phyloP scores from a whole-genome alignment of 129 eudicot genomes.

The Mikania micrantha region DNA sequence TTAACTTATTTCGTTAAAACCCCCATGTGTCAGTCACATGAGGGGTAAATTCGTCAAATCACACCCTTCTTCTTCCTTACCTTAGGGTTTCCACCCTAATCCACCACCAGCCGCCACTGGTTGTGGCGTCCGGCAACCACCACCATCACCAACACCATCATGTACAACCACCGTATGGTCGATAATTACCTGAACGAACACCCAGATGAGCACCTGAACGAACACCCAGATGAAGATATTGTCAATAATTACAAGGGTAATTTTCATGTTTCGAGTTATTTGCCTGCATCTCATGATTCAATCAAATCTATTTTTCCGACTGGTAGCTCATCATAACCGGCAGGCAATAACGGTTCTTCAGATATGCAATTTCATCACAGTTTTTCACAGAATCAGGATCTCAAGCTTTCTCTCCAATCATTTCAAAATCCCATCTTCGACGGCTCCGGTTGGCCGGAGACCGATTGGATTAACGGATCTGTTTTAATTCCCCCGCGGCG shows the following conservation, averaged over 20 bases:
- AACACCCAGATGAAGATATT: conserved; percentile 15
- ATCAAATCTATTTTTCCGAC: conserved; percentile 82
- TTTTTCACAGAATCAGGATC: conserved; percentile 54
- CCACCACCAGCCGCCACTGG: too few species aligned
- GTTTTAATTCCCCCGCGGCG: conserved; percentile 39
- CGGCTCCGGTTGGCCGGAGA: conserved; percentile 55
- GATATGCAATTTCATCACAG: conserved; percentile 34
- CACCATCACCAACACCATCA: too few species aligned
- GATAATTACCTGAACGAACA: too few species aligned
- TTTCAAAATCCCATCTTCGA: conserved; percentile 46
- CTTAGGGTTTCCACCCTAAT: too few species aligned
- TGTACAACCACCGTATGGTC: too few species aligned
- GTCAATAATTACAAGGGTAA: conserved; percentile 15
- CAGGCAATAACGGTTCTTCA: conserved; percentile 11
- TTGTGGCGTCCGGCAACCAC: too few species aligned
- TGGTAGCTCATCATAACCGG: conserved; percentile 41
- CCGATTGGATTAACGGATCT: conserved; percentile 37
- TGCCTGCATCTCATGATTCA: conserved; percentile 67
- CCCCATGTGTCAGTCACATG: too few species aligned
- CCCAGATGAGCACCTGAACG: too few species aligned
- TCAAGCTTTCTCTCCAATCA: conserved; percentile 65
- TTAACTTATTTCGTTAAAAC: too few species aligned
- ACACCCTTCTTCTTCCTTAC: too few species aligned
- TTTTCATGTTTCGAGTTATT: conserved; percentile 29
- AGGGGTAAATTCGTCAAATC: too few species aligned